phyloP scores from a whole-genome alignment of 176 grass and related monocot genomes.

The Oryza rufipogon region DNA sequence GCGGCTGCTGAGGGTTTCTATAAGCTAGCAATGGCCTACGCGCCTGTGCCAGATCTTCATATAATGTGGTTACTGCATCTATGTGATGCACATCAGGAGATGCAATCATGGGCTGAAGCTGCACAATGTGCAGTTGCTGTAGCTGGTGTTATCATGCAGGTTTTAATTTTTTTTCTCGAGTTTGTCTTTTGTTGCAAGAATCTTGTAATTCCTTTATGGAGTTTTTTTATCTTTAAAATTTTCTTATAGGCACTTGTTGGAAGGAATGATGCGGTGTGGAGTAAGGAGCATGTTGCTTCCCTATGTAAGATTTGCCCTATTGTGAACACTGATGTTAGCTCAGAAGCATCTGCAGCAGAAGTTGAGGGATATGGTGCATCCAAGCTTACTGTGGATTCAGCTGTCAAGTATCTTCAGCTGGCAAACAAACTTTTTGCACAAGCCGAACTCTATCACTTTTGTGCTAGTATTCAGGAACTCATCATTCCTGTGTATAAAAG shows the following conservation, averaged over 20 bases:
- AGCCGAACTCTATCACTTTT: constrained; percentile 97
- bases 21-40: constrained; percentile 91
- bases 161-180: constrained; percentile 42
- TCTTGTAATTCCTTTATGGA: constrained; percentile 29
- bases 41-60: constrained; percentile 94
- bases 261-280: constrained; percentile 97
- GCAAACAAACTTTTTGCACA: constrained; percentile 92
- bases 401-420: constrained; percentile 98
- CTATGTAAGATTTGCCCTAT: constrained; percentile 89
- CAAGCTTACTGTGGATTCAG: constrained; percentile 90
- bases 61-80: constrained; percentile 99
- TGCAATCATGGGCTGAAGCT: constrained; percentile 99
- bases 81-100: constrained; percentile 97
- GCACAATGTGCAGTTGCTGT: constrained; percentile 99
- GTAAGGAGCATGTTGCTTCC: constrained; percentile 80
- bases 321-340: constrained; percentile 75
- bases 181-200: constrained; percentile 11
- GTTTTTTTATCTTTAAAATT: constrained; percentile 25
- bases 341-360: constrained; percentile 89
- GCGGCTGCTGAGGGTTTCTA: constrained; percentile 94
- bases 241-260: constrained; percentile 88
- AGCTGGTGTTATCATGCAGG: constrained; percentile 99
- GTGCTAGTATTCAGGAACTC: constrained; percentile 89
- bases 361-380: constrained; percentile 99
- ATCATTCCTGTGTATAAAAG: constrained; percentile 99